These are phyloP conservation scores for Malassezia psittaci DNA, from an alignment of 1,284 basidiomycete genomes.

Conservation along the genomic window DNA sequence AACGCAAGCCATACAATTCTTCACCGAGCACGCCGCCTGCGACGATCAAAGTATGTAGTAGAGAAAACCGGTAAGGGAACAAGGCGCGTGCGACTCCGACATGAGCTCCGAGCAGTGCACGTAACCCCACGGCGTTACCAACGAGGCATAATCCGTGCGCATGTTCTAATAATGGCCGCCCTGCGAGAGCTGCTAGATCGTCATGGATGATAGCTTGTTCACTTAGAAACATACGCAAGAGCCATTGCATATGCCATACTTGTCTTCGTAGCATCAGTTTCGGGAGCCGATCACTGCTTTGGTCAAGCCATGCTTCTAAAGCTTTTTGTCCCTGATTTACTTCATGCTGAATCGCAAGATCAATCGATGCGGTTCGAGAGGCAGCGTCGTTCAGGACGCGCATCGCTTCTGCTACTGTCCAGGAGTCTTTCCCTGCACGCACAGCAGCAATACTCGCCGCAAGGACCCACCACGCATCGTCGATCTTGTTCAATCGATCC, in stretches of 20 bases:
- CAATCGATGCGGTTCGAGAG: slow-evolving; percentile 6
- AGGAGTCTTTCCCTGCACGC: slow-evolving; percentile 1
- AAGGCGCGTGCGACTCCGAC: slow-evolving; percentile 10
- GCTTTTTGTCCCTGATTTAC: neutral
- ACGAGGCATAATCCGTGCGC: slow-evolving; percentile 10
- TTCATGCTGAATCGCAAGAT: slow-evolving; percentile 4
- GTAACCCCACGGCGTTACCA: slow-evolving; percentile 13
- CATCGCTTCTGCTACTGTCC: slow-evolving; percentile 10
- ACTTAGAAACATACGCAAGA: slow-evolving; percentile 12
- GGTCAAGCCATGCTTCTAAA: neutral
- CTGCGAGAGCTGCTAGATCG: slow-evolving; percentile 7
- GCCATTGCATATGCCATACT: slow-evolving; percentile 19
- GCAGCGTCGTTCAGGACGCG: slow-evolving; percentile 1
- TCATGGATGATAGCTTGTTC: neutral
- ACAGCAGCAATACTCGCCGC: slow-evolving; percentile 11
- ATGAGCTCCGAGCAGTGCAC: slow-evolving; percentile 14
- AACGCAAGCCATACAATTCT: slow-evolving; percentile 6
- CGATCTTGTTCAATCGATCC: neutral
- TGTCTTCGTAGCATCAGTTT: slow-evolving; percentile 11
- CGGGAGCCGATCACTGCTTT: neutral
- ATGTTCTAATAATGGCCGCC: slow-evolving; percentile 10
- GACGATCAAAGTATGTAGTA: slow-evolving; percentile 12
- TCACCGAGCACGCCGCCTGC: slow-evolving; percentile 9
- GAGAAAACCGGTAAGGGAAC: slow-evolving; percentile 13
- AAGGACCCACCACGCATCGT: slow-evolving; percentile 13